Conservation (phyloP, 2,329 filamentous ascomycete genomes). For the Microdochium paspali region DNA sequence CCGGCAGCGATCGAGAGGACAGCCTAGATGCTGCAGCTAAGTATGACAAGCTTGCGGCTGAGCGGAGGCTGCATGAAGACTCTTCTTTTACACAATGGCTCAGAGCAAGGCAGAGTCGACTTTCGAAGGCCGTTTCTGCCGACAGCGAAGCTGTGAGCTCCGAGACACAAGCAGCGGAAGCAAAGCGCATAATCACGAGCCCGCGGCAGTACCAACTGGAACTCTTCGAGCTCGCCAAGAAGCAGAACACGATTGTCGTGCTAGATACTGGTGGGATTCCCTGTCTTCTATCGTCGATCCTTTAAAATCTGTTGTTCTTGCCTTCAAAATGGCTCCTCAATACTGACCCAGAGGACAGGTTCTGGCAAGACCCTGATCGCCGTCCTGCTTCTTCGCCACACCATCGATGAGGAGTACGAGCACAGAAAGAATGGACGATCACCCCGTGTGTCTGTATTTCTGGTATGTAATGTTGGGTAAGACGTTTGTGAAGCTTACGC, state of each 20-base stretch:
- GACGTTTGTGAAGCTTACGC: background rate
- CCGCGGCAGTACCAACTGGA: conserved; percentile 89
- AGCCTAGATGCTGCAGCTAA: background rate
- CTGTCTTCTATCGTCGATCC: too few relatives aligned
- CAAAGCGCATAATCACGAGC: conserved; percentile 55
- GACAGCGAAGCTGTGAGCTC: too few relatives aligned
- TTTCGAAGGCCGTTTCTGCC: background rate
- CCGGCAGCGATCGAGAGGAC: background rate
- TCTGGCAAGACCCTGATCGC: conserved; percentile 97
- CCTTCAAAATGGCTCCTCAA: too few relatives aligned
- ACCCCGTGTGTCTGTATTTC: conserved; percentile 70
- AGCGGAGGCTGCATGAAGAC: background rate
- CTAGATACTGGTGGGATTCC: conserved; percentile 64
- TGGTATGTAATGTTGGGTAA: too few relatives aligned
- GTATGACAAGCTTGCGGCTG: background rate
- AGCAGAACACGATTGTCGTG: conserved; percentile 83
- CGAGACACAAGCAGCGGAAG: conserved; percentile 20
- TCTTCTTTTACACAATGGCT: background rate
- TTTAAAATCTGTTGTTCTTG: too few relatives aligned
- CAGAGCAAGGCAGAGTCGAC: background rate
- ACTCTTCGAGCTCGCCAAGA: conserved; percentile 79
- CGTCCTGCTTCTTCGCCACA: conserved; percentile 69
- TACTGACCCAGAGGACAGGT: conserved; percentile 34
- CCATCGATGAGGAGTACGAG: conserved; percentile 69
- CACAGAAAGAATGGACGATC: conserved; percentile 49